Evolutionary conservation across 345 rosid species (phyloP).

Genomic region (Salix koriyanagi): DNA sequence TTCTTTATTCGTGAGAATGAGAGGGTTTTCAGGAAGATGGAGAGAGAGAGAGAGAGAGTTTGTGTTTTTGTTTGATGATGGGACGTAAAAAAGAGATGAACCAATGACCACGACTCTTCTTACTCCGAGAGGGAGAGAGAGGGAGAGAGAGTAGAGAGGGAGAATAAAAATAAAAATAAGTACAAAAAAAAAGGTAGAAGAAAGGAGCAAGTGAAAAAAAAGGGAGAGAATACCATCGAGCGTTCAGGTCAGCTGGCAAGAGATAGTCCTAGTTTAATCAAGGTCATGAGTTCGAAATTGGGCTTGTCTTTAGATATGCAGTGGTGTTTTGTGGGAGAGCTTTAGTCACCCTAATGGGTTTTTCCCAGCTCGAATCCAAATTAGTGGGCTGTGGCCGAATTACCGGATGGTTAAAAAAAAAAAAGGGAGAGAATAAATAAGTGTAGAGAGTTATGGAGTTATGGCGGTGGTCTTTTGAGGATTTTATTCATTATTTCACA

Average conservation of each 20-base stretch:
- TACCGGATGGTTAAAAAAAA: too few relatives aligned
- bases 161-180: neutral
- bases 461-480: neutral
- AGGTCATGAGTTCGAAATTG: too few relatives aligned
- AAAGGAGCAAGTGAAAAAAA: neutral
- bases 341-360: too few relatives aligned
- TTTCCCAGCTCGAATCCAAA: too few relatives aligned
- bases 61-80: neutral
- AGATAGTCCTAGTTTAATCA: too few relatives aligned
- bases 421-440: too few relatives aligned
- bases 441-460: neutral
- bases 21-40: neutral
- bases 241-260: too few relatives aligned
- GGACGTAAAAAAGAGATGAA: constrained; percentile 19
- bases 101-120: neutral
- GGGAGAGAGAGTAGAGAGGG: neutral
- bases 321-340: too few relatives aligned
- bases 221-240: too few relatives aligned
- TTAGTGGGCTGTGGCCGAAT: too few relatives aligned
- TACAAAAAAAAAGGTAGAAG: too few relatives aligned
- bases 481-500: constrained; percentile 3
- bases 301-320: too few relatives aligned
- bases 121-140: neutral
- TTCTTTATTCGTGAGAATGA: constrained; percentile 15
- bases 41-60: neutral